Evolutionary conservation across 1,139 yeast species (phyloP).

Genomic region (Yamadazyma diospyri): DNA sequence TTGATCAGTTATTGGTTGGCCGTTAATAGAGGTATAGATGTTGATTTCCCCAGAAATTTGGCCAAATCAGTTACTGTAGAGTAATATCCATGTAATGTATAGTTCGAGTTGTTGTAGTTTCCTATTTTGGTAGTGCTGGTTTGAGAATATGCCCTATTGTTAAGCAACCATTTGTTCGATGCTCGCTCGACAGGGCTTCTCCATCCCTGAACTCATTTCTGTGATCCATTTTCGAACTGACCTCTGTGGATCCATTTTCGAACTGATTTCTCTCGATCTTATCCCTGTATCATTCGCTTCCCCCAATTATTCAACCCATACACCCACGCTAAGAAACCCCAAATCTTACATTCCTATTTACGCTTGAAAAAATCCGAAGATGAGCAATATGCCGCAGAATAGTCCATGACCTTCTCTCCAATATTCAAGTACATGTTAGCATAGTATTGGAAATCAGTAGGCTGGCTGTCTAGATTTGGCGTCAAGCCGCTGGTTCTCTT

Average conservation of each 20-base stretch:
- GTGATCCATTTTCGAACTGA: not conserved
- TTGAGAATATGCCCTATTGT: too few relatives aligned
- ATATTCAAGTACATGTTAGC: conserved; percentile 66
- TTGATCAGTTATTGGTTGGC: conserved; percentile 98
- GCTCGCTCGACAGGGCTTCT: too few relatives aligned
- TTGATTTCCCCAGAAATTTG: conserved; percentile 97
- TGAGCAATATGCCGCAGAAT: conserved; percentile 66
- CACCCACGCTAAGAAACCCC: too few relatives aligned
- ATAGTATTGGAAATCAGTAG: conserved; percentile 53
- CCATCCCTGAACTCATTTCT: too few relatives aligned
- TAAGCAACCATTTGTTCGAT: too few relatives aligned
- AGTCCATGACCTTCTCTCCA: conserved; percentile 85
- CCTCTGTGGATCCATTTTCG: not conserved
- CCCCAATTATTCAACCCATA: too few relatives aligned
- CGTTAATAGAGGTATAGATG: conserved; percentile 91
- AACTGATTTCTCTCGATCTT: too few relatives aligned
- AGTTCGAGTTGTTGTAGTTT: not conserved
- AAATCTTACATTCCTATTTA: too few relatives aligned
- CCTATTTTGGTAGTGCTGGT: too few relatives aligned
- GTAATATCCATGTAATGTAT: conserved; percentile 30
- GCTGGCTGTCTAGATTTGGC: conserved; percentile 31
- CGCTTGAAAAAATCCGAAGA: conserved; percentile 65
- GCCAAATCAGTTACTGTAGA: conserved; percentile 98
- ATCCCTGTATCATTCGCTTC: too few relatives aligned
- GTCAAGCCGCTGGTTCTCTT: conserved; percentile 84